Evolutionary conservation across 345 rosid species (phyloP).

Genomic region (Microcos paniculata): DNA sequence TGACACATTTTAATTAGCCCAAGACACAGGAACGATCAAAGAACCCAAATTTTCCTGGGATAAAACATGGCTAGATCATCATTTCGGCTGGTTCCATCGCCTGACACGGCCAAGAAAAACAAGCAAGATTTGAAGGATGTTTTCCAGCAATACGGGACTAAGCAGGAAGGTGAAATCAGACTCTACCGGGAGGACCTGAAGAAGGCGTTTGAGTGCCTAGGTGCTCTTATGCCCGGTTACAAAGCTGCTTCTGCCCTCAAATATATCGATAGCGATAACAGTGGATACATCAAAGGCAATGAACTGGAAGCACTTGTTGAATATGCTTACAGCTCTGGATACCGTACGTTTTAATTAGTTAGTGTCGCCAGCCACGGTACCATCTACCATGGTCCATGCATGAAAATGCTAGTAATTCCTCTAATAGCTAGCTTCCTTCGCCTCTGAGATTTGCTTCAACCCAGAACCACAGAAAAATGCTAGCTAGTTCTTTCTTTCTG

Average conservation of each 20-base stretch:
- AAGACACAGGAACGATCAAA: neutral
- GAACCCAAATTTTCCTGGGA: no score
- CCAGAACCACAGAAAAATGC: no score
- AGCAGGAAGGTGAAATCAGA: neutral
- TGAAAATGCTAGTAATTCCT: neutral
- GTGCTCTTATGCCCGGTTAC: conserved; percentile 5
- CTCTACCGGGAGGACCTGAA: neutral
- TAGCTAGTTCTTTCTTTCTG: neutral
- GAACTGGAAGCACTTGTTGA: conserved; percentile 7
- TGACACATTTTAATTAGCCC: no score
- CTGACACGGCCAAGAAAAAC: neutral
- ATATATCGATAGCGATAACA: neutral
- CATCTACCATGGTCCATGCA: neutral
- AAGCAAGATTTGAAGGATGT: neutral
- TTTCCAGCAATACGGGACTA: neutral
- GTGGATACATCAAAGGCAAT: neutral
- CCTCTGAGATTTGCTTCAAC: no score
- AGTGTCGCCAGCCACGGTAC: no score
- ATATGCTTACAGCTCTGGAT: neutral
- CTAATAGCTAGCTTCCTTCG: no score
- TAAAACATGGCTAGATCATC: neutral
- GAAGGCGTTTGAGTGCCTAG: neutral
- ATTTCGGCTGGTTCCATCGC: neutral
- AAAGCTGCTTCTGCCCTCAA: neutral
- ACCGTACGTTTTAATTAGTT: no score